A percentile compares a stretch with the other conserved stretches of the same genome.
Conservation (phyloP, 2,329 filamentous ascomycete genomes). For the Fusarium falciforme region DNA sequence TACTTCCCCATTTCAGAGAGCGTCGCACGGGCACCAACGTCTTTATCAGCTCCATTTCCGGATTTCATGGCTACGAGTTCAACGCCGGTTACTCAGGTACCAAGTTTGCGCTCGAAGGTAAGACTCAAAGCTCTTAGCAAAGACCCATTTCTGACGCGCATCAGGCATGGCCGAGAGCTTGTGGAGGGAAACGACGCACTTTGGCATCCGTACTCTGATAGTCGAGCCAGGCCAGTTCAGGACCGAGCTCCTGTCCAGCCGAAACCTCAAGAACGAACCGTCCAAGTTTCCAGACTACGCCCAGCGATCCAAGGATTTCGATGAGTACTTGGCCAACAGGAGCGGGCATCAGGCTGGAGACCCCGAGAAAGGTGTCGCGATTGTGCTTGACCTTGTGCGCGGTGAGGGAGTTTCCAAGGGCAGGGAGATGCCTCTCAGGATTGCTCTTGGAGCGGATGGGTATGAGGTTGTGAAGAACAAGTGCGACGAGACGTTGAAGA, state of each 20-base stretch:
- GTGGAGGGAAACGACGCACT: neutral
- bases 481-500: slow-evolving; percentile 33
- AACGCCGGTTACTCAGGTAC: slow-evolving; percentile 11
- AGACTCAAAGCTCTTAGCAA: neutral
- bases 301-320: neutral
- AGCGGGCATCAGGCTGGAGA: slow-evolving; percentile 4
- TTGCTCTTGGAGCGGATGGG: slow-evolving; percentile 48
- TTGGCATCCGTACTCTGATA: slow-evolving; percentile 9
- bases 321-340: neutral
- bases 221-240: slow-evolving; percentile 18
- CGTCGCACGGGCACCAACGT: slow-evolving; percentile 4
- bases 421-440: slow-evolving; percentile 24
- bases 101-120: slow-evolving; percentile 23
- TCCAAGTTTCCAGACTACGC: slow-evolving; percentile 12
- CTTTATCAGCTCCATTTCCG: slow-evolving; percentile 13
- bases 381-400: slow-evolving; percentile 13
- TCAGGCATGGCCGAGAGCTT: slow-evolving; percentile 20
- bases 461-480: slow-evolving; percentile 38
- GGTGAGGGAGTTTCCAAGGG: neutral
- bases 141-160: neutral
- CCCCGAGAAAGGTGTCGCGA: neutral
- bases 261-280: neutral
- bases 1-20: slow-evolving; percentile 7
- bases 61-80: slow-evolving; percentile 6
- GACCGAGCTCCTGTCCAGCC: neutral